Percentiles rank a stretch among this genome's conserved stretches.
Conservation (phyloP, 2,329 filamentous ascomycete genomes). For the Claviceps digitariae region DNA sequence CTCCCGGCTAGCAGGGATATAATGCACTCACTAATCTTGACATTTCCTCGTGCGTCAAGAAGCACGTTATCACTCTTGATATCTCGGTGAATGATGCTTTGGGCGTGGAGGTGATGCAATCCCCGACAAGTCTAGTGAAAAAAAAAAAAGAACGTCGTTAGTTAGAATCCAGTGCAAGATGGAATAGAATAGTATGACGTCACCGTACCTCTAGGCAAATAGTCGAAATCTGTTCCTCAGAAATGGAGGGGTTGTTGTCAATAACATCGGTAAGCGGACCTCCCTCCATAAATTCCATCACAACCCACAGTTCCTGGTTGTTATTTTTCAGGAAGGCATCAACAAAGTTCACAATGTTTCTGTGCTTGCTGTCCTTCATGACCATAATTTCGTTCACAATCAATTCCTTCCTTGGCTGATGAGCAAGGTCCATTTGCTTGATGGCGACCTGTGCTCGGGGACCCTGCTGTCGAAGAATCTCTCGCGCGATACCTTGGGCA, state of each 20-base stretch:
- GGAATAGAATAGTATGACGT: constrained; percentile 16
- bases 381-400: constrained; percentile 99
- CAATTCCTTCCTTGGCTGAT: constrained; percentile 92
- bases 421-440: constrained; percentile 98
- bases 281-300: constrained; percentile 99
- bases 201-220: constrained; percentile 80
- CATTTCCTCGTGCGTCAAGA: constrained; percentile 82
- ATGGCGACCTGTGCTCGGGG: constrained; percentile 85
- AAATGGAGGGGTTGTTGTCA: constrained; percentile 89
- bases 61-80: constrained; percentile 99
- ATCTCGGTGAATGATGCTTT: constrained; percentile 96
- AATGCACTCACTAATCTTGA: constrained; percentile 76
- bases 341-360: constrained; percentile 97
- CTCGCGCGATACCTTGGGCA: constrained; percentile 71
- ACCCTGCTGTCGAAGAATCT: constrained; percentile 67
- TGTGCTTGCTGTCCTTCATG: constrained; percentile 98
- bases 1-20: background rate
- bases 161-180: background rate
- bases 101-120: constrained; percentile 82
- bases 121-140: constrained; percentile 73
- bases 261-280: constrained; percentile 96
- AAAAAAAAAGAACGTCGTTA: background rate
- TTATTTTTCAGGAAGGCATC: constrained; percentile 95
- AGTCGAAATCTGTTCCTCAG: constrained; percentile 93
- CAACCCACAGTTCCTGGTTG: constrained; percentile 93